Conservation (phyloP, 2,329 filamentous ascomycete species). For the Aspergillus cejpii region DNA sequence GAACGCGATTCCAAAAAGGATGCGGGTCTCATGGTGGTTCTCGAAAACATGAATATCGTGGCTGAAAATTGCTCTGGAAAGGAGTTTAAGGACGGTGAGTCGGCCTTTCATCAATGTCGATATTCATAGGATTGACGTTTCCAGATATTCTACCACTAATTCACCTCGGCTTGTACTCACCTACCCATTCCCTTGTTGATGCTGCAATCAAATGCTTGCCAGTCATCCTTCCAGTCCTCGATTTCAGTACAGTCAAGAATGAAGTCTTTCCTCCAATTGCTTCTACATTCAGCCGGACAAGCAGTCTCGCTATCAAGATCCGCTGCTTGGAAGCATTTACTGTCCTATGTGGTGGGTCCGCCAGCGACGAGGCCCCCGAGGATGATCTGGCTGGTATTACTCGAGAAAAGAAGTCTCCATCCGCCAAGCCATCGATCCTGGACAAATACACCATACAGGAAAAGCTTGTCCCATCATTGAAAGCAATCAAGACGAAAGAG, state of each 20-base stretch:
- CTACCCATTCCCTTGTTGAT: conserved; percentile 84
- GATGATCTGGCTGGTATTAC: conserved; percentile 71
- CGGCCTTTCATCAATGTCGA: background rate
- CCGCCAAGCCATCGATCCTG: conserved; percentile 66
- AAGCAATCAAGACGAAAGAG: conserved; percentile 94
- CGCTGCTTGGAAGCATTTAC: conserved; percentile 84
- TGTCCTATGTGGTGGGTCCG: conserved; percentile 74
- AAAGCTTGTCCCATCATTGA: conserved; percentile 85
- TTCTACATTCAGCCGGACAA: conserved; percentile 84
- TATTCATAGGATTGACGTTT: conserved; percentile 16
- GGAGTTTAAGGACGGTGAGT: conserved; percentile 84
- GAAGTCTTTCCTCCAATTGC: conserved; percentile 92
- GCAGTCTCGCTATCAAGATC: conserved; percentile 89
- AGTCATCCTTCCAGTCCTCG: conserved; percentile 74
- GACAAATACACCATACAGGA: conserved; percentile 99
- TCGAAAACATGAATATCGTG: conserved; percentile 73
- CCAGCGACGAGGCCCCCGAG: conserved; percentile 42
- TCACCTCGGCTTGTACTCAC: conserved; percentile 73
- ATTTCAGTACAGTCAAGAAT: conserved; percentile 95
- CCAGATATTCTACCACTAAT: conserved; percentile 82
- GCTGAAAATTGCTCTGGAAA: conserved; percentile 78
- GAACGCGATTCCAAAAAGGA: conserved; percentile 81
- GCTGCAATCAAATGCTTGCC: conserved; percentile 72
- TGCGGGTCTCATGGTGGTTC: conserved; percentile 80
- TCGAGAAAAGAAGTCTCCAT: conserved; percentile 48